A percentile compares a stretch with the other conserved stretches of the same genome.
Evolutionary conservation across 139 green algal species (phyloP).

Genomic region (Trebouxia sp.): DNA sequence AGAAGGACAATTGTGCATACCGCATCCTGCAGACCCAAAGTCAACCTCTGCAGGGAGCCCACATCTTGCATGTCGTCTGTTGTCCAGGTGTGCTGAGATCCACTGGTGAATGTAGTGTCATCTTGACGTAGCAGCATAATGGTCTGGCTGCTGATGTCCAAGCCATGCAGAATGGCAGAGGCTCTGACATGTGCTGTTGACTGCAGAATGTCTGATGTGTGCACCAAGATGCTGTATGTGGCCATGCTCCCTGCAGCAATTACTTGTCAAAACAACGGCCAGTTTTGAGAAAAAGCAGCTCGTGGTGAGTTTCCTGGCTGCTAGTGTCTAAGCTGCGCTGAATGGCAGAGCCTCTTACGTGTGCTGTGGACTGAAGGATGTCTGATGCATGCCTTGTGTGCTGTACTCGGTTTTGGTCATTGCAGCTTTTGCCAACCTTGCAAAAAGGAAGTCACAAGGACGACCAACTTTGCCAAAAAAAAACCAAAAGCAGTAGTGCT

Average conservation of each 20-base stretch:
- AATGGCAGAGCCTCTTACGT: neutral
- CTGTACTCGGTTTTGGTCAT: neutral
- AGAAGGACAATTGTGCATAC: too few species aligned
- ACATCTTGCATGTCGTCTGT: neutral
- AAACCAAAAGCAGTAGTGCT: neutral
- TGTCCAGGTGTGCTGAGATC: neutral
- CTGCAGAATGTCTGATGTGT: constrained; percentile 4
- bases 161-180: constrained; percentile 1
- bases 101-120: neutral
- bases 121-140: neutral
- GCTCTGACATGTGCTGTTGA: neutral
- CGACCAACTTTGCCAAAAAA: too few species aligned
- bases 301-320: too few species aligned
- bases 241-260: too few species aligned
- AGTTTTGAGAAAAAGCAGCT: too few species aligned
- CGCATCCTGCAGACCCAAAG: neutral
- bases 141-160: neutral
- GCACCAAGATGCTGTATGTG: too few species aligned
- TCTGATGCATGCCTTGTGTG: constrained; percentile 8
- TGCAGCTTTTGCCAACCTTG: too few species aligned
- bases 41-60: neutral
- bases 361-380: neutral
- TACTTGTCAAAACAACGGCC: too few species aligned
- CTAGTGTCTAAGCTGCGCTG: neutral
- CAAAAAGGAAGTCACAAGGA: too few species aligned